phyloP scores from a whole-genome alignment of 495 filamentous ascomycete genomes.

The Margaritispora aquatica region DNA sequence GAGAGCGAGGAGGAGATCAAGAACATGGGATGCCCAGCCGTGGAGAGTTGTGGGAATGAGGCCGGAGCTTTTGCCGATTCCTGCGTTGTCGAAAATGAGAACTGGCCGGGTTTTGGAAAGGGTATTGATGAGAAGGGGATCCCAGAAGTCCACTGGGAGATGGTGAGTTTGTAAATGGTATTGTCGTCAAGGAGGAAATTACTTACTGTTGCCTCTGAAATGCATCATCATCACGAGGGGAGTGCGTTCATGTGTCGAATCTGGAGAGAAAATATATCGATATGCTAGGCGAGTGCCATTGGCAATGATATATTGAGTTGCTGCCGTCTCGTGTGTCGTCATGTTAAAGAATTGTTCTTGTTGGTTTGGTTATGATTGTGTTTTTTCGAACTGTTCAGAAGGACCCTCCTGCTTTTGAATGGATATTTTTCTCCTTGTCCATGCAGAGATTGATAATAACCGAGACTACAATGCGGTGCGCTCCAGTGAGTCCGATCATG shows the following conservation, averaged over 20 bases:
- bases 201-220: conserved; percentile 27
- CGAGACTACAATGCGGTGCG: too few relatives aligned
- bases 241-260: conserved; percentile 1
- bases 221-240: conserved; percentile 31
- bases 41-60: conserved; percentile 16
- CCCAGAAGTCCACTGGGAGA: conserved; percentile 14
- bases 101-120: conserved; percentile 21
- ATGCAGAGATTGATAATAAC: too few relatives aligned
- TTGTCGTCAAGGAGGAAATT: too few relatives aligned
- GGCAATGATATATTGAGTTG: conserved; percentile 23
- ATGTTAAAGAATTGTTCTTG: not conserved
- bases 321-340: conserved; percentile 28
- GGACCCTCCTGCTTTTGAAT: too few relatives aligned
- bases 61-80: conserved; percentile 26
- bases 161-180: conserved; percentile 2
- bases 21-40: conserved; percentile 24
- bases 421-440: too few relatives aligned
- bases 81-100: conserved; percentile 27
- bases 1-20: conserved; percentile 28
- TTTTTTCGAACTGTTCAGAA: too few relatives aligned
- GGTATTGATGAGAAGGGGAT: conserved; percentile 27
- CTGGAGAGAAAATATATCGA: conserved; percentile 26
- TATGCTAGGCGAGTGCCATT: conserved; percentile 29
- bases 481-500: too few relatives aligned
- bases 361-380: too few relatives aligned